Conservation (phyloP, 441 rosid genomes). For the Manihot esculenta region DNA sequence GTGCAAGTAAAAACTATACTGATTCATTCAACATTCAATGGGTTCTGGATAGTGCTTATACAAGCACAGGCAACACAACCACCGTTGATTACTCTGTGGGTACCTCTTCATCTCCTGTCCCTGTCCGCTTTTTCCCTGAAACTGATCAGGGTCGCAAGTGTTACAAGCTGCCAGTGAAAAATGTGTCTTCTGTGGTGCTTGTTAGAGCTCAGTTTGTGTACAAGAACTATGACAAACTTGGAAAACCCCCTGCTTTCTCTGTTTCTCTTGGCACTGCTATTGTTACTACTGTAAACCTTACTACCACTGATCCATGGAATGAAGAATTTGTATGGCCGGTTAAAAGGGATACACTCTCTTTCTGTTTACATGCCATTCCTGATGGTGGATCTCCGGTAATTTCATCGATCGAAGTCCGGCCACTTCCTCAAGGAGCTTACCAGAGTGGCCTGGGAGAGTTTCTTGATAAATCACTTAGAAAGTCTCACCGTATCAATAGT, state of each 20-base stretch:
- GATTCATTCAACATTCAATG: conserved; percentile 63
- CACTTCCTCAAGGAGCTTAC: conserved; percentile 77
- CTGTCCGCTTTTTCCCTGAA: conserved; percentile 68
- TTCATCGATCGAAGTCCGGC: conserved; percentile 74
- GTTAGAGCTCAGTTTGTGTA: conserved; percentile 71
- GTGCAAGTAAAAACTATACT: conserved; percentile 46
- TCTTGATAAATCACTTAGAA: conserved; percentile 50
- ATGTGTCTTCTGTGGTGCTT: conserved; percentile 53
- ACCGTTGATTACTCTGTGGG: conserved; percentile 37
- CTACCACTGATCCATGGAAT: conserved; percentile 68
- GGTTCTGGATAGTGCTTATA: conserved; percentile 55
- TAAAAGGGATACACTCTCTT: conserved; percentile 41
- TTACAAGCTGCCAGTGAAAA: conserved; percentile 57
- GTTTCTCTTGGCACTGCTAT: conserved; percentile 71
- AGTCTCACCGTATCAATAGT: conserved; percentile 59
- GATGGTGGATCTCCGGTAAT: conserved; percentile 70
- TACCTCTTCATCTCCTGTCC: conserved; percentile 31
- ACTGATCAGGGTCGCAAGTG: conserved; percentile 42
- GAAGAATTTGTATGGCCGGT: conserved; percentile 75
- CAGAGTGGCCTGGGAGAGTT: conserved; percentile 41
- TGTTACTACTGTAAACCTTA: conserved; percentile 55
- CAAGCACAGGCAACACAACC: conserved; percentile 58
- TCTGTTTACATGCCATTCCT: conserved; percentile 54
- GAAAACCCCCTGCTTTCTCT: conserved; percentile 69
- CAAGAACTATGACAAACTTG: conserved; percentile 62